Conservation (phyloP, 768 basidiomycete genomes). For the Exsudoporus frostii region DNA sequence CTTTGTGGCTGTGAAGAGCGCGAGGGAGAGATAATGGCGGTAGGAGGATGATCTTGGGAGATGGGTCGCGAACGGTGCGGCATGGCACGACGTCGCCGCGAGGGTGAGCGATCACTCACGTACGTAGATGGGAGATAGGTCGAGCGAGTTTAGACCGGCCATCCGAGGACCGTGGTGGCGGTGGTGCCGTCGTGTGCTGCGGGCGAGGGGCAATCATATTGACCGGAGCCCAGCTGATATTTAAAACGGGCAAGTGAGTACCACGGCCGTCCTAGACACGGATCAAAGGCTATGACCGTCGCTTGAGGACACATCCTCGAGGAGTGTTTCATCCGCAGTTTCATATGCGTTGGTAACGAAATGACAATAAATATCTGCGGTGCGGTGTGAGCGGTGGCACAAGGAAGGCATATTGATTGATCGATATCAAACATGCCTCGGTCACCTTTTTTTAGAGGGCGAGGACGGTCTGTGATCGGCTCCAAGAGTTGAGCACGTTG, state of each 20-base stretch:
- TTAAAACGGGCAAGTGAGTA: background rate
- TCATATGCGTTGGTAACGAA: background rate
- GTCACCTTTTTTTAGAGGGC: background rate
- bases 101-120: background rate
- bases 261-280: background rate
- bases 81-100: background rate
- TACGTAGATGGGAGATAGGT: background rate
- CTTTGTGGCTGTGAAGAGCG: background rate
- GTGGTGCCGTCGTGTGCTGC: background rate
- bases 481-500: constrained; percentile 13
- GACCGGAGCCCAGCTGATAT: background rate
- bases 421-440: constrained; percentile 4
- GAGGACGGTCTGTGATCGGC: constrained; percentile 7
- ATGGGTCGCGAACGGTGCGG: background rate
- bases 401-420: background rate
- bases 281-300: background rate
- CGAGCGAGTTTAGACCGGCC: background rate
- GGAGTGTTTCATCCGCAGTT: background rate
- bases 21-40: background rate
- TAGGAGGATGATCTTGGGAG: background rate
- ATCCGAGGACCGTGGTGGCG: background rate
- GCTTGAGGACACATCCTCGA: background rate
- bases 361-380: background rate
- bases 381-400: background rate
- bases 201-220: constrained; percentile 1